Percentiles rank a stretch among this genome's conserved stretches.
phyloP scores from a whole-genome alignment of 108 stramenopile species.

The Stephanodiscus triporus region DNA sequence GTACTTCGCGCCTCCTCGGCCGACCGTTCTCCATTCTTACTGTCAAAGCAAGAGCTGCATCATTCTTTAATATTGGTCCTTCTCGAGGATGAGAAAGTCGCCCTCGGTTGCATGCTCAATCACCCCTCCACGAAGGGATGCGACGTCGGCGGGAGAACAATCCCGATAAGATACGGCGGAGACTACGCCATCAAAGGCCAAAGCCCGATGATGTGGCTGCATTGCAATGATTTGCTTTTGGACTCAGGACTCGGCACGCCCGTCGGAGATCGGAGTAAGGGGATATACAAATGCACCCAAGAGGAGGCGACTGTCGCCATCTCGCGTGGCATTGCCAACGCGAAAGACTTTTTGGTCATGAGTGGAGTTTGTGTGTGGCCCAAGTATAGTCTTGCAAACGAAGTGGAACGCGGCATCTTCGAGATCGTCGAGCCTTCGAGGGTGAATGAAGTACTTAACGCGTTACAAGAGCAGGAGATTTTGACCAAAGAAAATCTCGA shows the following conservation, averaged over 20 bases:
- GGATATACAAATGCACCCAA: conserved; percentile 71
- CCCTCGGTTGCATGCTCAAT: conserved; percentile 75
- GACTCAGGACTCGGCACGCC: conserved; percentile 59
- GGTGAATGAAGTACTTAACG: conserved; percentile 51
- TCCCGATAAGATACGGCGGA: conserved; percentile 77
- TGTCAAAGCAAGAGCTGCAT: conserved; percentile 83
- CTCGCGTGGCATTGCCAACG: conserved; percentile 53
- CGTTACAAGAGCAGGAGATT: conserved; percentile 59
- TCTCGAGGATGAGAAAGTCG: conserved; percentile 59
- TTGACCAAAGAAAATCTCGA: conserved; percentile 56
- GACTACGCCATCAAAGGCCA: conserved; percentile 74
- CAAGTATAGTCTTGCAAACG: conserved; percentile 55
- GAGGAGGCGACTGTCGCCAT: conserved; percentile 67
- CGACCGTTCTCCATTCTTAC: conserved; percentile 65
- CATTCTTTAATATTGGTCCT: conserved; percentile 73
- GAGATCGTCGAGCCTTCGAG: conserved; percentile 56
- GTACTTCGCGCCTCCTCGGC: conserved; percentile 65
- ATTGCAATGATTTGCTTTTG: conserved; percentile 56
- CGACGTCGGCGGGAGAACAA: conserved; percentile 45
- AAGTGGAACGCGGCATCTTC: conserved; percentile 67
- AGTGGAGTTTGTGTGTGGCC: conserved; percentile 70
- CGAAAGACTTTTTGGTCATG: conserved; percentile 73
- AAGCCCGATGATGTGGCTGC: conserved; percentile 71
- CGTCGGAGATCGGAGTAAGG: conserved; percentile 40
- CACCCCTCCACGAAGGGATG: conserved; percentile 67